Conservation (phyloP, 768 basidiomycete species). For the Cyclocybe aegerita region DNA sequence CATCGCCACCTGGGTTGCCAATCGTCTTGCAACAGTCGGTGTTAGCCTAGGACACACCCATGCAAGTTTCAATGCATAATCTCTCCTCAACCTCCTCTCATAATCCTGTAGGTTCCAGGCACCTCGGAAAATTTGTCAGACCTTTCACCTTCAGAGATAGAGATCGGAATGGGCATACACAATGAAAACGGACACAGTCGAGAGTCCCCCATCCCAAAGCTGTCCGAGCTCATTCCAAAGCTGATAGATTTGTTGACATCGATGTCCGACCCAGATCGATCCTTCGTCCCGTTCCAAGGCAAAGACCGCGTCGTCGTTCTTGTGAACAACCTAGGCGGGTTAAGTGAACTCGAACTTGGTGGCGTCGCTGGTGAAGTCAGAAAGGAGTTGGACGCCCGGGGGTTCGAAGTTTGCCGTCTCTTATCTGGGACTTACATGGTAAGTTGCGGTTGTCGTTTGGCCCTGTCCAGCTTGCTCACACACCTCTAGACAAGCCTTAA, state of each 20-base stretch:
- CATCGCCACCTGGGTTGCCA: constrained; percentile 63
- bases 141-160: constrained; percentile 65
- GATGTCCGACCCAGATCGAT: constrained; percentile 74
- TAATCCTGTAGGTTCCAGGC: constrained; percentile 67
- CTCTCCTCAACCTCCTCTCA: not conserved
- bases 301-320: constrained; percentile 75
- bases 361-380: constrained; percentile 66
- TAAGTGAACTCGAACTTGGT: constrained; percentile 79
- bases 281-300: constrained; percentile 69
- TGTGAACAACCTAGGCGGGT: constrained; percentile 86
- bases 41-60: constrained; percentile 90
- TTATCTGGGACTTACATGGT: constrained; percentile 89
- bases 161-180: constrained; percentile 91
- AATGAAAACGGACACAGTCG: constrained; percentile 80
- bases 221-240: constrained; percentile 66
- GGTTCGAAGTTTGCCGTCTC: constrained; percentile 59
- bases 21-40: constrained; percentile 78
- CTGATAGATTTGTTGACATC: constrained; percentile 71
- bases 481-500: constrained; percentile 74
- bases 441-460: constrained; percentile 8
- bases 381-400: constrained; percentile 51
- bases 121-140: constrained; percentile 59
- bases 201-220: constrained; percentile 68
- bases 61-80: constrained; percentile 37
- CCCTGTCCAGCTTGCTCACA: not conserved